These are phyloP conservation scores for Terana coerulea DNA, from an alignment of 768 basidiomycete genomes.

Conservation along the genomic window DNA sequence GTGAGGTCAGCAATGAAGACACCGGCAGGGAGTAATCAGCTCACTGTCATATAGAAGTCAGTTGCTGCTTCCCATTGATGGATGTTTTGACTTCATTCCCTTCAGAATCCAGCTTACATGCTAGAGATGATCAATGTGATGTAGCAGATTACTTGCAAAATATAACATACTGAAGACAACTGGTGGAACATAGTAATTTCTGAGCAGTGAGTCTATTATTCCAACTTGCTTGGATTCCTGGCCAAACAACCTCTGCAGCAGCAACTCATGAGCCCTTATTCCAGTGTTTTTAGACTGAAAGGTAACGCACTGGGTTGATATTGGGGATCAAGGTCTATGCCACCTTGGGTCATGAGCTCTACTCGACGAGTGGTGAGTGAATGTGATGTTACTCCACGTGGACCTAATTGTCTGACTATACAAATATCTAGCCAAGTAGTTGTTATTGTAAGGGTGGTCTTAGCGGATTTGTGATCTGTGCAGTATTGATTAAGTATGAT, in stretches of 20 bases:
- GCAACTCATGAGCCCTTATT: background rate
- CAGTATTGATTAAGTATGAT: conserved; percentile 15
- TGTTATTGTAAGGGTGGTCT: conserved; percentile 35
- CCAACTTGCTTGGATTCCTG: conserved; percentile 53
- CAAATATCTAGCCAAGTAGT: conserved; percentile 40
- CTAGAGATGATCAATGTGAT: background rate
- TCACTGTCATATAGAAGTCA: conserved; percentile 63
- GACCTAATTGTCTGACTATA: conserved; percentile 29
- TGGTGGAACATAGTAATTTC: conserved; percentile 65
- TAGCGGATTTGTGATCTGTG: conserved; percentile 29
- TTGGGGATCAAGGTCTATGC: conserved; percentile 57
- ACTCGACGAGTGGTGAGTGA: too few species aligned
- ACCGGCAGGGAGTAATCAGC: conserved; percentile 2
- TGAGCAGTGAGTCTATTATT: conserved; percentile 61
- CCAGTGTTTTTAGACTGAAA: background rate
- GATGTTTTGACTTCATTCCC: conserved; percentile 47
- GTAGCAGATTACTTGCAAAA: background rate
- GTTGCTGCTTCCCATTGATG: conserved; percentile 71
- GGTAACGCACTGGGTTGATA: conserved; percentile 54
- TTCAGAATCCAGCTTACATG: conserved; percentile 12
- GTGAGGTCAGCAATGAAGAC: background rate
- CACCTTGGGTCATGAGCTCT: conserved; percentile 46
- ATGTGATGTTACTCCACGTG: background rate
- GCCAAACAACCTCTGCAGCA: conserved; percentile 58
- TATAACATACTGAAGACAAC: conserved; percentile 54